Percentiles rank a stretch among this genome's conserved stretches.
Evolutionary conservation across 257 asterid species (phyloP).

Genomic region (Penstemon newberryi): DNA sequence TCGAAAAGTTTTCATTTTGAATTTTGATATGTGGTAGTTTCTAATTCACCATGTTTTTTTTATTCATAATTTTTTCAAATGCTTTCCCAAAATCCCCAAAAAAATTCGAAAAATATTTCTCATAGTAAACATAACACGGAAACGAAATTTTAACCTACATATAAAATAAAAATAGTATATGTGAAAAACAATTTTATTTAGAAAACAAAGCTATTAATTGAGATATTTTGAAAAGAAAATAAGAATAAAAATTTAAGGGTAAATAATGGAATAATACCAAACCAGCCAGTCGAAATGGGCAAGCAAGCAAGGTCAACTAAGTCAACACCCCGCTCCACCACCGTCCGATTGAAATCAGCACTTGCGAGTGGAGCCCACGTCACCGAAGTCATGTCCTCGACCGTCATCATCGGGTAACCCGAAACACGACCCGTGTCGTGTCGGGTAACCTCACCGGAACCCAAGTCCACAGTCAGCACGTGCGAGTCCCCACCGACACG

Average conservation of each 20-base stretch:
- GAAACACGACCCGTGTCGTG: constrained; percentile 44
- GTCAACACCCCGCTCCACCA: constrained; percentile 80
- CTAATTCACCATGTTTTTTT: too few species aligned
- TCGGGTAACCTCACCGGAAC: constrained; percentile 42
- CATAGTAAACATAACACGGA: too few species aligned
- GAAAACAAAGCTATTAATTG: too few species aligned
- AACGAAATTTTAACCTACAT: too few species aligned
- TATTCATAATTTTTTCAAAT: too few species aligned
- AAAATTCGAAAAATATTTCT: too few species aligned
- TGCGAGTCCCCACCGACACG: constrained; percentile 55
- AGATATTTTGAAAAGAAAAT: neutral
- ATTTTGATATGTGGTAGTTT: too few species aligned
- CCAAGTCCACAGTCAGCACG: constrained; percentile 63
- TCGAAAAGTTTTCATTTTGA: too few species aligned
- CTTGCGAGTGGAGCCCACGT: constrained; percentile 74
- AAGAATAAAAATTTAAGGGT: too few species aligned
- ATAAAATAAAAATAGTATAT: too few species aligned
- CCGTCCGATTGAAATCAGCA: constrained; percentile 79
- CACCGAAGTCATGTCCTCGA: constrained; percentile 78
- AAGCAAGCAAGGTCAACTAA: constrained; percentile 74
- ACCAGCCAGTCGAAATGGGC: constrained; percentile 89
- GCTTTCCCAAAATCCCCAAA: too few species aligned
- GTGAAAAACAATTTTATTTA: too few species aligned
- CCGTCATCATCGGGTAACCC: constrained; percentile 86
- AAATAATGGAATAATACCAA: constrained; percentile 44